Conservation (phyloP, 2,329 filamentous ascomycete genomes). For the Neodidymelliopsis sp. region DNA sequence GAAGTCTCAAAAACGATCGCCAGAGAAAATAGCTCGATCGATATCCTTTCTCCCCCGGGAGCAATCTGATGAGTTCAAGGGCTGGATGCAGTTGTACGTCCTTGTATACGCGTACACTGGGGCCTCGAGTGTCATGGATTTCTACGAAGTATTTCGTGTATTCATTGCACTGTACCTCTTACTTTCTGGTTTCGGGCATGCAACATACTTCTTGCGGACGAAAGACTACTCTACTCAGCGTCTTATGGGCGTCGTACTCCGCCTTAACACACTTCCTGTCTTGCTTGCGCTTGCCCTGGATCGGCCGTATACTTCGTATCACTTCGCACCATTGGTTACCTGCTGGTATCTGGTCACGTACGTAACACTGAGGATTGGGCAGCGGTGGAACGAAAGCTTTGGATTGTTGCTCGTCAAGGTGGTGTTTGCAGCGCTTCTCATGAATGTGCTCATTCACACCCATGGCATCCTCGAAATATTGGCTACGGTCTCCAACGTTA, state of each 20-base stretch:
- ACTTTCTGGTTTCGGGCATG: conserved; percentile 68
- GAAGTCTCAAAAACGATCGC: conserved; percentile 22
- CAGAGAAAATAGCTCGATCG: neutral
- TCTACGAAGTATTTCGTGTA: conserved; percentile 64
- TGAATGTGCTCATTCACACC: conserved; percentile 46
- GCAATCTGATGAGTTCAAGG: conserved; percentile 72
- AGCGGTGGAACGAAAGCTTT: conserved; percentile 53
- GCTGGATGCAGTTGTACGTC: conserved; percentile 67
- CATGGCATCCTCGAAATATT: conserved; percentile 54
- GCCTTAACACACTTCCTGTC: conserved; percentile 64
- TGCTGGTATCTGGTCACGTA: conserved; percentile 71
- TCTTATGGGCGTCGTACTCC: conserved; percentile 61
- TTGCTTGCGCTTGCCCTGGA: conserved; percentile 63
- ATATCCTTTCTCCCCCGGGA: conserved; percentile 58
- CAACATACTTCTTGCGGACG: conserved; percentile 64
- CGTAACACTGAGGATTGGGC: conserved; percentile 56
- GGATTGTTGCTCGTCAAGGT: conserved; percentile 59
- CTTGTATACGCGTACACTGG: conserved; percentile 67
- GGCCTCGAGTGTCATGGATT: conserved; percentile 57
- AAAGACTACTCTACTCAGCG: conserved; percentile 65
- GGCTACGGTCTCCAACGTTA: conserved; percentile 49
- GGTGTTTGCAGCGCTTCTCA: conserved; percentile 53
- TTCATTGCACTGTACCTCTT: conserved; percentile 67
- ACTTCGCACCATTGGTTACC: conserved; percentile 65
- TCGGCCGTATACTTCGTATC: conserved; percentile 65